Evolutionary conservation across 208 protist genomes (phyloP).

Genomic region (Wallacemonas sp.): DNA sequence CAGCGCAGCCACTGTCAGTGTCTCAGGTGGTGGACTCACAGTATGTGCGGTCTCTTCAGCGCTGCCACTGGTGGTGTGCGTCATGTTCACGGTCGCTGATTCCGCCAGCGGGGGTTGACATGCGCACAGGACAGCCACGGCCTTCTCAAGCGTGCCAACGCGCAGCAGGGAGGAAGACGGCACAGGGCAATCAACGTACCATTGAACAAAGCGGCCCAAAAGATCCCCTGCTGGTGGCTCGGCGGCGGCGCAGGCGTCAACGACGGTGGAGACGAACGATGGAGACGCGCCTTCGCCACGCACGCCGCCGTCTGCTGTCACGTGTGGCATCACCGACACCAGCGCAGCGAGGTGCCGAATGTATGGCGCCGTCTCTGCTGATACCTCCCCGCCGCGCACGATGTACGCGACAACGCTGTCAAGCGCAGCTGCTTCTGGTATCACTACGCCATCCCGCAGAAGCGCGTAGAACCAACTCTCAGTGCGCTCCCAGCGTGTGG

Average conservation of each 20-base stretch:
- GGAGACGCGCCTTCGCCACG: background rate
- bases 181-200: background rate
- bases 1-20: background rate
- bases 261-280: background rate
- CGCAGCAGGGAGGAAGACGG: background rate
- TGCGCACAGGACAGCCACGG: background rate
- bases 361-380: background rate
- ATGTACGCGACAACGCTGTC: background rate
- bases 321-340: constrained; percentile 3
- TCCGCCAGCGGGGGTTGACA: no score
- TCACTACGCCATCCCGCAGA: background rate
- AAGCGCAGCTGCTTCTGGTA: background rate
- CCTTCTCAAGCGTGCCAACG: background rate
- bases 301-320: background rate
- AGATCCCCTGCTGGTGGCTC: background rate
- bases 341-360: background rate
- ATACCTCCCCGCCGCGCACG: background rate
- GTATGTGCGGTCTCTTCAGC: no score
- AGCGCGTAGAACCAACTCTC: constrained; percentile 6
- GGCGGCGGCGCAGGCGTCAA: background rate
- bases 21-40: no score
- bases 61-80: no score
- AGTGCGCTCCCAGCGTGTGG: background rate
- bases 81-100: no score
- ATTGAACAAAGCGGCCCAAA: background rate